phyloP scores from a whole-genome alignment of 2,329 filamentous ascomycete species.

The Ascochyta koolunga region DNA sequence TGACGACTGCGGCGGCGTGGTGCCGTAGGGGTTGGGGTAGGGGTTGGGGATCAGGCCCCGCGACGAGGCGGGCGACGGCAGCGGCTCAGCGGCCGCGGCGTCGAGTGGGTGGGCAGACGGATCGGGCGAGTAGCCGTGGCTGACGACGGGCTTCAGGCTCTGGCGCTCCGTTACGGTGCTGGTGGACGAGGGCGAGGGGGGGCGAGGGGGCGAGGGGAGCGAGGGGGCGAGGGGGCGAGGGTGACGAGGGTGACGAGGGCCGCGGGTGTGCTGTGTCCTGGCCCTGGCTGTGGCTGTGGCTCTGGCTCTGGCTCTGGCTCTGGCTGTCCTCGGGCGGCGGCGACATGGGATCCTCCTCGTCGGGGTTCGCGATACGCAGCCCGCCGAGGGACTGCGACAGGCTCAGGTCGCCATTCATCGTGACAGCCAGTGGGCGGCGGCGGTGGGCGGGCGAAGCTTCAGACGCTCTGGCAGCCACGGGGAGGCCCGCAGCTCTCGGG shows the following conservation, averaged over 20 bases:
- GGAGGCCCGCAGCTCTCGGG: slow-evolving; percentile 25
- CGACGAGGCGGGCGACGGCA: slow-evolving; percentile 39
- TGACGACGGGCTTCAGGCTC: slow-evolving; percentile 4
- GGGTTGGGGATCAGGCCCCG: slow-evolving; percentile 51
- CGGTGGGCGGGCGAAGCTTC: slow-evolving; percentile 1
- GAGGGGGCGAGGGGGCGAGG: too few relatives aligned
- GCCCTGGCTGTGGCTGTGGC: too few relatives aligned
- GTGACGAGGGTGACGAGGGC: too few relatives aligned
- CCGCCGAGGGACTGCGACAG: slow-evolving; percentile 91
- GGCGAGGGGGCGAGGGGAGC: slow-evolving; percentile 31
- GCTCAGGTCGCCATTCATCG: slow-evolving; percentile 91
- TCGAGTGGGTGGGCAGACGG: slow-evolving; percentile 35
- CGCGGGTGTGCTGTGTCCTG: too few relatives aligned
- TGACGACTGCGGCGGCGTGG: slow-evolving; percentile 29
- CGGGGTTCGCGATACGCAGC: slow-evolving; percentile 94
- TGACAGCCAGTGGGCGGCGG: slow-evolving; percentile 34
- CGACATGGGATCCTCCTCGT: slow-evolving; percentile 64
- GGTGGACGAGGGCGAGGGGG: slow-evolving; percentile 40
- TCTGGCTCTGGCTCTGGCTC: not conserved
- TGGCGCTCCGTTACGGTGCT: slow-evolving; percentile 49
- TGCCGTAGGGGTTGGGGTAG: slow-evolving; percentile 49
- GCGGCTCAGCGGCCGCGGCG: slow-evolving; percentile 23
- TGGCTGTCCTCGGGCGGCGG: slow-evolving; percentile 15
- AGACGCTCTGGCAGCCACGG: slow-evolving; percentile 28
- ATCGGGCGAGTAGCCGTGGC: slow-evolving; percentile 13